Evolutionary conservation across 192 early-diverging fungal genomes (phyloP).

Genomic region (Rhizophagus sp.): DNA sequence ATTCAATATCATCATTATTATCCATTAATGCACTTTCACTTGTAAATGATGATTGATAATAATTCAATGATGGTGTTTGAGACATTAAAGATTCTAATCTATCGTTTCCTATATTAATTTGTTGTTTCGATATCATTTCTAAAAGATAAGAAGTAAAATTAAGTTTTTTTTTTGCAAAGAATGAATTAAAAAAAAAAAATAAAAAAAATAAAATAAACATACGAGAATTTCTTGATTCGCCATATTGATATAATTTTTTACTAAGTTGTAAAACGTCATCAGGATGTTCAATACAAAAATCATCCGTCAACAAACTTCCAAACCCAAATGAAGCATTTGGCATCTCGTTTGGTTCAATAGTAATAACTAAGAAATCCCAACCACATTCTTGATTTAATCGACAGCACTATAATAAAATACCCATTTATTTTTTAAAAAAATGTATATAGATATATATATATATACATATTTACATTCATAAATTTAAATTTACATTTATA

Average conservation of each 20-base stretch:
- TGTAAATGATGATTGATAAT: background rate
- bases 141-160: background rate
- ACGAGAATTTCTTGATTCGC: background rate
- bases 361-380: background rate
- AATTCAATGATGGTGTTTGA: background rate
- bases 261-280: background rate
- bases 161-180: background rate
- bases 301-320: background rate
- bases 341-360: background rate
- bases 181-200: background rate
- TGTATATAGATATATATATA: background rate
- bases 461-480: background rate
- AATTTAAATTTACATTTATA: too few relatives aligned
- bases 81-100: background rate
- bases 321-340: background rate
- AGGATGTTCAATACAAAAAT: background rate
- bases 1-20: background rate
- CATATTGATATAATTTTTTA: background rate
- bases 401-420: background rate
- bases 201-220: background rate
- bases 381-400: background rate
- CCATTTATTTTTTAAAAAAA: background rate
- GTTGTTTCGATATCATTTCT: background rate
- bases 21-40: background rate
- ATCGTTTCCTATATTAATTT: background rate